These are phyloP conservation scores for Austroboletus festivus DNA, from an alignment of 768 basidiomycete genomes.

Conservation along the genomic window DNA sequence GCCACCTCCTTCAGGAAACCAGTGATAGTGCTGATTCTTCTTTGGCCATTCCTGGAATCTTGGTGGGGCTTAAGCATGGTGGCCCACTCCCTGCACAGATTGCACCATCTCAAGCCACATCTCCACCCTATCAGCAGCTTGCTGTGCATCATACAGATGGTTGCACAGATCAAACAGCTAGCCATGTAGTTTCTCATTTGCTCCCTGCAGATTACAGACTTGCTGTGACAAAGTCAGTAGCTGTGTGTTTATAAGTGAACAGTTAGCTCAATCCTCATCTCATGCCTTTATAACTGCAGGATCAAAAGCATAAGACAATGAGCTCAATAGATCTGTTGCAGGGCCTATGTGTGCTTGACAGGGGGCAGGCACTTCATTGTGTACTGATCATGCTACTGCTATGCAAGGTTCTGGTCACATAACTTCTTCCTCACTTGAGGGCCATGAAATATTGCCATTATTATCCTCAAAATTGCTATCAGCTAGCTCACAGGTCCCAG, in stretches of 20 bases:
- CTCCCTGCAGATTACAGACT: constrained; percentile 24
- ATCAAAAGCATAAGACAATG: constrained; percentile 24
- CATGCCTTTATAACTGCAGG: constrained; percentile 18
- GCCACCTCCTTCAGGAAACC: constrained; percentile 5
- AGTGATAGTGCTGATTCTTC: background rate
- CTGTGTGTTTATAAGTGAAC: constrained; percentile 25
- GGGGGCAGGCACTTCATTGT: constrained; percentile 5
- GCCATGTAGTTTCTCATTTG: constrained; percentile 6
- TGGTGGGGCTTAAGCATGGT: too few species aligned
- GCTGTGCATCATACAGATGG: constrained; percentile 11
- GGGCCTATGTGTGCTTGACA: constrained; percentile 6
- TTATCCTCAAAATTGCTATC: constrained; percentile 14
- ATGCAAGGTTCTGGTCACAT: background rate
- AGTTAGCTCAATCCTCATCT: constrained; percentile 23
- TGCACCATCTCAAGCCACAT: constrained; percentile 12
- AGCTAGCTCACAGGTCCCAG: constrained; percentile 19
- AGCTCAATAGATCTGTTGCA: constrained; percentile 18
- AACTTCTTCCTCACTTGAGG: background rate
- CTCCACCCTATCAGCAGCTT: constrained; percentile 14
- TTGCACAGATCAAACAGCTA: constrained; percentile 10
- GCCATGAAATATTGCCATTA: background rate
- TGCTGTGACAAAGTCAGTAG: constrained; percentile 23
- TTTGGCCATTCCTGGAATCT: too few species aligned
- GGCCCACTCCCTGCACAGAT: too few species aligned
- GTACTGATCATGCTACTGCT: constrained; percentile 1